Conservation (phyloP, 495 filamentous ascomycete genomes). For the Neurospora hispaniola region DNA sequence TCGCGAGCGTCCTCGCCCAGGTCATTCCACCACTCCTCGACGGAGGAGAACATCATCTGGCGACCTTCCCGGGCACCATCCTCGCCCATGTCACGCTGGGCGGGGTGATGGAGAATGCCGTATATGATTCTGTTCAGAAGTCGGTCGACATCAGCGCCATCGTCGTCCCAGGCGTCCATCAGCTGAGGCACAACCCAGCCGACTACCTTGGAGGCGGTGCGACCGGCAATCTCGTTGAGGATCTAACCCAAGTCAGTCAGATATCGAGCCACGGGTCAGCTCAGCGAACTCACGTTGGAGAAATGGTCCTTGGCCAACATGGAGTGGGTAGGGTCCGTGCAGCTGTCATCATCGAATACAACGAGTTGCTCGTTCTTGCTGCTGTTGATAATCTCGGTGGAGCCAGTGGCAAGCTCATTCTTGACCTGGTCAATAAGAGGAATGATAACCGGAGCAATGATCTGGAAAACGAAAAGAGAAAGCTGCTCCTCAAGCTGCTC, state of each 20-base stretch:
- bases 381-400: constrained; percentile 74
- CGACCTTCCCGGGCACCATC: constrained; percentile 68
- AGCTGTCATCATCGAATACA: constrained; percentile 71
- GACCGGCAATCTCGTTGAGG: constrained; percentile 81
- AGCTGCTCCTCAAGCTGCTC: constrained; percentile 72
- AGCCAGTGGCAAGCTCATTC: constrained; percentile 69
- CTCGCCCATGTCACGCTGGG: constrained; percentile 54
- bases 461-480: constrained; percentile 74
- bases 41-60: constrained; percentile 61
- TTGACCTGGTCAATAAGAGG: constrained; percentile 80
- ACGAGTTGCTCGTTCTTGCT: constrained; percentile 70
- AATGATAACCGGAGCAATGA: constrained; percentile 75
- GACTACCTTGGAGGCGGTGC: constrained; percentile 63
- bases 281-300: constrained; percentile 43
- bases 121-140: constrained; percentile 63
- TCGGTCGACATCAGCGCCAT: constrained; percentile 52
- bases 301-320: constrained; percentile 96
- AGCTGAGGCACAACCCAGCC: constrained; percentile 78
- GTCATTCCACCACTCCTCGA: constrained; percentile 69
- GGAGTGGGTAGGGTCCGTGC: constrained; percentile 78
- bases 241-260: constrained; percentile 36
- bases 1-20: constrained; percentile 50
- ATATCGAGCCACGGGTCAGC: background rate
- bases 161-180: constrained; percentile 77
- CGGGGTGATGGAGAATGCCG: constrained; percentile 82